Percentiles rank a stretch among this genome's conserved stretches.
Conservation (phyloP, 2,329 filamentous ascomycete genomes). For the Penicillium thymicola region DNA sequence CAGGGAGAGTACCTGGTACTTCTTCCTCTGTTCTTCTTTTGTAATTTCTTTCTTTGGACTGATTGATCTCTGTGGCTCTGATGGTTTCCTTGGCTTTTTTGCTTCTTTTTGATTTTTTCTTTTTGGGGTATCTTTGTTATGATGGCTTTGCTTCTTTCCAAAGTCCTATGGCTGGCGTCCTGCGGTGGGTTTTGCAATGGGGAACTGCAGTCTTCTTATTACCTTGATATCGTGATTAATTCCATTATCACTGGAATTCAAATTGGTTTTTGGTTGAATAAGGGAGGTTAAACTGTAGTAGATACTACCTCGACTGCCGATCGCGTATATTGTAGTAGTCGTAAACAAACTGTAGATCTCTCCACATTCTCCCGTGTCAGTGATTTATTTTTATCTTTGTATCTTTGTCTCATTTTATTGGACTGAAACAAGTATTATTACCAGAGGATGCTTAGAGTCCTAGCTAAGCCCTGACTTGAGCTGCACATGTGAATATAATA, state of each 20-base stretch:
- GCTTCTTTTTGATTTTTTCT: conserved; percentile 6
- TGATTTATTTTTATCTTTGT: background rate
- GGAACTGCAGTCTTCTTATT: conserved; percentile 24
- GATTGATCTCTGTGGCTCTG: conserved; percentile 29
- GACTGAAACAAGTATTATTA: background rate
- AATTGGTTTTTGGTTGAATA: conserved; percentile 13
- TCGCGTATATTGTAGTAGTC: background rate
- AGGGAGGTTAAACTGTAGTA: background rate
- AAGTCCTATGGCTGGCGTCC: conserved; percentile 36
- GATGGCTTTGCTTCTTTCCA: conserved; percentile 20
- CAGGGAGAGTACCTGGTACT: conserved; percentile 13
- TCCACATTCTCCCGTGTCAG: background rate
- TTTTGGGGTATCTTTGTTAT: conserved; percentile 15
- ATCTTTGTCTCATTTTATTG: background rate
- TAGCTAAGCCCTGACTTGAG: background rate
- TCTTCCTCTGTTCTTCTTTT: conserved; percentile 18
- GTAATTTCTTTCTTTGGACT: conserved; percentile 29
- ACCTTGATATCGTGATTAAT: conserved; percentile 11
- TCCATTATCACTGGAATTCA: conserved; percentile 16
- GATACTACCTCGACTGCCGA: background rate
- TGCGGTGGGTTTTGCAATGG: conserved; percentile 35
- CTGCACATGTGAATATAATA: background rate
- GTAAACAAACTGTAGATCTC: conserved; percentile 3
- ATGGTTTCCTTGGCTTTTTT: conserved; percentile 19
- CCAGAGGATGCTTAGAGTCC: background rate